Base-by-base conservation (phyloP, 176 grass and related monocot genomes). In the Phyllostachys edulis region DNA sequence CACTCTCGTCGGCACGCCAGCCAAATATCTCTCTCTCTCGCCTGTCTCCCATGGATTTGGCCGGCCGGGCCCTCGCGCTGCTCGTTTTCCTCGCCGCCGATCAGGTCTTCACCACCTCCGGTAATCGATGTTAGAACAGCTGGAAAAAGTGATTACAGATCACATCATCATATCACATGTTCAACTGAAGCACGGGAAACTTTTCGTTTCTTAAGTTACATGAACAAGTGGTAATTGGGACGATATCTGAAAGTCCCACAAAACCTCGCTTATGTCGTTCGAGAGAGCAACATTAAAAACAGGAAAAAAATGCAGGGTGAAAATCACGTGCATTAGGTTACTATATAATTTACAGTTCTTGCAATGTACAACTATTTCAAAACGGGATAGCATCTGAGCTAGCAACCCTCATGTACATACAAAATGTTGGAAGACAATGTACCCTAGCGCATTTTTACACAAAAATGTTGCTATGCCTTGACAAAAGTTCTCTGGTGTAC, bases 291-390 rank as follows among this genome's bases (percentile, higher is more conserved):
- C 8, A 63, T 42, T 63, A 11, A 45, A 77, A 78, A 7, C 39
- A 15, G 13, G 21, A 65, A 81, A n/a, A 55, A 47, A 32, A 66
- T 36, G 18, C 12, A 78, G 24, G 42, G 4, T 6, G 39, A 61
- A 64, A 39, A 63, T 21, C 63, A 63, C 39, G 26, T 26, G 45
- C 41, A 52, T 62, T 65, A 9, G 51, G 18, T 65, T 77, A 63
- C 57, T 77, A 17, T 47, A 77, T 39, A 64, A 59, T 86, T 57
- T 86, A 78, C 79, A 78, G 18, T 68, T 56, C 70, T 42, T 63
- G 8, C 57, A 54, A 44, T 86, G 73, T 73, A 66, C 83, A 78
- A 39, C 55, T 78, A 51, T 63, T 42, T 71, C 79, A 60, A 72
- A 72, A 90, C 5, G 40, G 29, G 46, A 73, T 55, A 64, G 3